Base-by-base conservation (phyloP, 495 filamentous ascomycete species). In the Friedmanniomyces simplex region DNA sequence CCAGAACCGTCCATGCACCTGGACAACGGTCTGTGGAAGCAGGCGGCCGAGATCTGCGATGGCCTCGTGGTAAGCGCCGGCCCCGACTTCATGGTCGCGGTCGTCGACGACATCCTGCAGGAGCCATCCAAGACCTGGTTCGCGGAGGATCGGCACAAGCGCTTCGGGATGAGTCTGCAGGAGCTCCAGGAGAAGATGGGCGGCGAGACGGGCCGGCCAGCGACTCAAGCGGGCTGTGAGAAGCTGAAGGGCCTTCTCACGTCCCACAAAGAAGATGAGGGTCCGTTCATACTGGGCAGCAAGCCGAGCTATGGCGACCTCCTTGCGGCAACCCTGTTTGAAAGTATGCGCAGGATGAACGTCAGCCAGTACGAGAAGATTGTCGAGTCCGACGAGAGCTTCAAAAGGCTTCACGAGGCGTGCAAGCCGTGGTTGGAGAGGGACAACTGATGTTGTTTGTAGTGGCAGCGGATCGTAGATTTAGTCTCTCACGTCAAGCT, bases 1-100 rank as follows among this genome's bases (percentile, higher is more conserved):
- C 80, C 82, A 0, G 60, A 69, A 7, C 80, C 80, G 0, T 67
- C 75, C 0, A 43, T 83, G 2, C 74, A 72, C 54, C 65, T 83
- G 6, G 74, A 80, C 65, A 71, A 73, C 10, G 72, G 72, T 0
- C 50, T 71, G 12, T 60, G 76, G 0, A 11, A 63, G 5, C 62
- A 67, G 54, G 53, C 80, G 2, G 62, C 68, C 18, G 41, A 56
- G 7, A 0, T 61, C 18, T 55, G 76, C 43, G 0, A 0, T 0
- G 6, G 46, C 1, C 8, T 70, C 22, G 55, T 70, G 34, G 21
- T 7, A 0, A 52, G 63, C 4, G 14, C 76, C 42, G 26, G 2
- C 13, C 51, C 59, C 0, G 48, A 73, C 28, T 68, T 69, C 36
- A 16, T 78, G 1, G 68, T 72, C 5, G 59, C 41, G 0, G 62